These are phyloP conservation scores for Millerozyma acaciae DNA, from an alignment of 805 yeast species.

Conservation along the genomic window DNA sequence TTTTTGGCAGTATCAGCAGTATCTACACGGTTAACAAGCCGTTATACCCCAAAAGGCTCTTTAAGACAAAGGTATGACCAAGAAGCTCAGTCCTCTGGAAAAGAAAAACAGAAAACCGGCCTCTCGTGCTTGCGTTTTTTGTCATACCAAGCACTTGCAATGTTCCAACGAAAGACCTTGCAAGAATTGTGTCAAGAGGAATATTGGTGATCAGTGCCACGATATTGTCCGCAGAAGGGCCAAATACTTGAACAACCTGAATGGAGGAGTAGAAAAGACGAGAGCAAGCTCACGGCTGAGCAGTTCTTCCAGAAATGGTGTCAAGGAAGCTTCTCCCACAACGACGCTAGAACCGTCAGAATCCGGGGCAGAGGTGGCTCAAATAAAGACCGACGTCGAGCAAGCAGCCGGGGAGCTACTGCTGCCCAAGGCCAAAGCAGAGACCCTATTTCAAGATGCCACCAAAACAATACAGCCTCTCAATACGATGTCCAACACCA, in stretches of 20 bases:
- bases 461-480: background rate
- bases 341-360: too few relatives aligned
- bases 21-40: too few relatives aligned
- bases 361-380: too few relatives aligned
- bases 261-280: background rate
- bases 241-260: slow-evolving; percentile 25
- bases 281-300: slow-evolving; percentile 1
- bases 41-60: too few relatives aligned
- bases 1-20: too few relatives aligned
- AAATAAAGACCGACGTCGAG: too few relatives aligned
- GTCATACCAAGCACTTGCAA: slow-evolving; percentile 71
- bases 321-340: background rate
- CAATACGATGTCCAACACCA: slow-evolving; percentile 23
- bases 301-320: background rate
- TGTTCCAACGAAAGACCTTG: slow-evolving; percentile 72
- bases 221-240: slow-evolving; percentile 57
- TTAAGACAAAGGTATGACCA: too few relatives aligned
- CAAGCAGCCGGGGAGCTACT: too few relatives aligned
- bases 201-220: slow-evolving; percentile 49
- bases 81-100: slow-evolving; percentile 50
- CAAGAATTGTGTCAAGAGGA: slow-evolving; percentile 62
- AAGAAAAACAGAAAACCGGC: slow-evolving; percentile 59
- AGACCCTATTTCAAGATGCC: background rate
- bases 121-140: slow-evolving; percentile 65
- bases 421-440: too few relatives aligned